phyloP scores from a whole-genome alignment of 768 basidiomycete genomes.

The Gymnopilus dilepis region DNA sequence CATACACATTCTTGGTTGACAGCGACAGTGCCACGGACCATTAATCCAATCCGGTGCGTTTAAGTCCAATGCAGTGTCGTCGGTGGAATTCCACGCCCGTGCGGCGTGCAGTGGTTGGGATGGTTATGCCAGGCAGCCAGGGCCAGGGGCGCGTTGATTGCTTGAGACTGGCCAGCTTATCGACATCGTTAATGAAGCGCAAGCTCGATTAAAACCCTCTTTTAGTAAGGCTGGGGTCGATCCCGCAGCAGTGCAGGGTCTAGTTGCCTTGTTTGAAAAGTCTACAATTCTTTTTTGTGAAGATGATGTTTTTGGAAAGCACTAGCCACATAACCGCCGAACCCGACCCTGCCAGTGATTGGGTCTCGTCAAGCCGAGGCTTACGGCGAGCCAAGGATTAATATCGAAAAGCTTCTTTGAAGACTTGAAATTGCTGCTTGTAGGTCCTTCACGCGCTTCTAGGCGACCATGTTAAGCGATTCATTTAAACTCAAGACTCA shows the following conservation, averaged over 20 bases:
- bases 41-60: background rate
- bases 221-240: background rate
- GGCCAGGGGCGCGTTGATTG: background rate
- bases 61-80: background rate
- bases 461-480: background rate
- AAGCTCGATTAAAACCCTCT: background rate
- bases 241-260: conserved; percentile 4
- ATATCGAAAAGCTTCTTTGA: background rate
- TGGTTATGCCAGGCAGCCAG: too few relatives aligned
- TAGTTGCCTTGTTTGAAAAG: background rate
- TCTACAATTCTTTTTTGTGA: background rate
- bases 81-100: background rate
- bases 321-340: background rate
- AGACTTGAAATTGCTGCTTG: background rate
- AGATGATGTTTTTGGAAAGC: background rate
- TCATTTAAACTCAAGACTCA: too few relatives aligned
- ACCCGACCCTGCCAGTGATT: background rate
- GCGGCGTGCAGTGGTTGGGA: background rate
- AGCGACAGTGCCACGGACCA: conserved; percentile 1
- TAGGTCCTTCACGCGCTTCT: background rate
- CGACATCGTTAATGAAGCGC: background rate
- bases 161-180: background rate
- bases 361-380: background rate
- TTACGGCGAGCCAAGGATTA: background rate
- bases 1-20: background rate